Evolutionary conservation across 768 basidiomycete species (phyloP), one percentile per base, ranked within the genome.

Genomic region (Hypholoma fasciculare): DNA sequence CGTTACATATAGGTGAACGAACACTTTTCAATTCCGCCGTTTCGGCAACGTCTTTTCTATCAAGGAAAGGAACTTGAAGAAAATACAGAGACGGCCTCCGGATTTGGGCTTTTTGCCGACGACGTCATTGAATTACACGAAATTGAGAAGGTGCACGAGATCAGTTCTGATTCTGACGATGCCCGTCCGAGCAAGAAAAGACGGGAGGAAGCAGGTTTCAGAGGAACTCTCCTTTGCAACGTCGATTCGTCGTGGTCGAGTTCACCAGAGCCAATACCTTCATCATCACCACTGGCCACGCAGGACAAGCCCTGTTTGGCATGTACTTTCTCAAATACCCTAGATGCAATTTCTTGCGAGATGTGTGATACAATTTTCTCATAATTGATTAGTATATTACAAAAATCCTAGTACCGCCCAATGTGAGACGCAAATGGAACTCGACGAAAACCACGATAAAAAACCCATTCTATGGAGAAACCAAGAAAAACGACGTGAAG

Each of bases 1-100:
- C 37, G 5, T 20, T 27, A 30, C 49, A 14, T 14, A 20, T 49
- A 92, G 91, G 66, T 92, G 43, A 84, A 88, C 47, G 80, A 83
- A 27, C 77, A 80, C 44, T 73, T 87, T 52, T 76, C 76, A 39
- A 86, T 93, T 56, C 88, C 92, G 37, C 87, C 88, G 9, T 90
- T 93, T 55, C 88, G 82, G 59, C 92, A 94, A 67, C 81, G 86
- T 49, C 71, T 94, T 23, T 89, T 83, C 65, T 79, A 85, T 66
- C 75, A 79, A 39, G 82, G 79, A 0, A 70, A 73, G 38, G 92
- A 92, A 71, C 78, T 94, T 1, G 74, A 81, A 3, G 87, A 90
- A 68, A 90, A 83, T 65, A 57, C 76, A 23, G 81, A 75, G 6
- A 84, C 85, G 0, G 74, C 89, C 30, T 84, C 78, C 26, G 77